A percentile compares a stretch with the other conserved stretches of the same genome.
These are phyloP conservation scores for Botryosphaeria dothidea DNA, from an alignment of 2,329 filamentous ascomycete genomes.

Conservation along the genomic window DNA sequence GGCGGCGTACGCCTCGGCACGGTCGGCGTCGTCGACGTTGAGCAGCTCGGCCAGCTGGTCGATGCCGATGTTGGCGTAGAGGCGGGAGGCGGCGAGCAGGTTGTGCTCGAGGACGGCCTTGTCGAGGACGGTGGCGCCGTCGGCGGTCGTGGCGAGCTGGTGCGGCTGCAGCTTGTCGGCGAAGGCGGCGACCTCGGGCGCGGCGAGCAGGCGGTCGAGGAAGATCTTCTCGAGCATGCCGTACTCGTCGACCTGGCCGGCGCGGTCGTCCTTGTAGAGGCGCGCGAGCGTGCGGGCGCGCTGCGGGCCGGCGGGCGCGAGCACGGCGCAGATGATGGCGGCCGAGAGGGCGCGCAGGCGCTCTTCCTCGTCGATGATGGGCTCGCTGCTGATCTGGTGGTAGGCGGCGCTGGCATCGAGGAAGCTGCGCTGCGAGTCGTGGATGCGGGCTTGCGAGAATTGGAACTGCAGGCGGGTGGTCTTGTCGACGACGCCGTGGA, in stretches of 20 bases:
- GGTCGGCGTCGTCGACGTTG: conserved; percentile 73
- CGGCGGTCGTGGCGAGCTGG: conserved; percentile 84
- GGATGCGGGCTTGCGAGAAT: conserved; percentile 88
- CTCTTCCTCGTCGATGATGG: conserved; percentile 81
- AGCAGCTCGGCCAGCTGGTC: conserved; percentile 75
- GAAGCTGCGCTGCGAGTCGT: conserved; percentile 88
- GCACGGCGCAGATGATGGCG: conserved; percentile 87
- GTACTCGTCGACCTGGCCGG: conserved; percentile 73
- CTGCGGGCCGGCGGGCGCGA: conserved; percentile 86
- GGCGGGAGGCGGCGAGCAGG: conserved; percentile 74
- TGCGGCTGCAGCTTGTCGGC: conserved; percentile 78
- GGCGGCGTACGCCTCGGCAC: conserved; percentile 88
- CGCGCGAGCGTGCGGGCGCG: conserved; percentile 77
- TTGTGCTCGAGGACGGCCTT: conserved; percentile 97
- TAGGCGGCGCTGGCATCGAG: conserved; percentile 85
- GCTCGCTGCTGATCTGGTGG: conserved; percentile 78
- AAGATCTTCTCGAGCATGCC: conserved; percentile 97
- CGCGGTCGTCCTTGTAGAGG: conserved; percentile 91
- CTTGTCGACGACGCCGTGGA: conserved; percentile 73
- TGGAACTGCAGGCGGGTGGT: conserved; percentile 81
- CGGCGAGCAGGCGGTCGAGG: conserved; percentile 78
- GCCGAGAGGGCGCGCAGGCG: conserved; percentile 80
- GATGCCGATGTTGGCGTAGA: conserved; percentile 54
- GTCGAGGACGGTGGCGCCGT: conserved; percentile 89
- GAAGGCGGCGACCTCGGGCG: conserved; percentile 84